Evolutionary conservation across 805 yeast genomes (phyloP), one percentile per base, ranked within the genome.

Genomic region (Scheffersomyces ergatensis): DNA sequence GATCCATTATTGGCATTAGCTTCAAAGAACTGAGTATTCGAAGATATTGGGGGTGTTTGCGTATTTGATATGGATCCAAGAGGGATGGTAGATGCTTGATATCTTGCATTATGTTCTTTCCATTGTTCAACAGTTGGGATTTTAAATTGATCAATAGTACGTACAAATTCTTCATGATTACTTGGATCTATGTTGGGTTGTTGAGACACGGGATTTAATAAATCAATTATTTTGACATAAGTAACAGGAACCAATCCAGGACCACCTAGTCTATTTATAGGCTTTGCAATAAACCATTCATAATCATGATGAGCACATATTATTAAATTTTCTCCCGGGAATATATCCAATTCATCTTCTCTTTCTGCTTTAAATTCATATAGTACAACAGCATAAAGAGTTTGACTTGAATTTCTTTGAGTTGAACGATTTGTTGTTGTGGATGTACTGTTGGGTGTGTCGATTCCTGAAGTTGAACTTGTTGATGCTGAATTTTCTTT

Each of bases 201-300:
- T n/a, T 42, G 27, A 1, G 47, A 29, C 20, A 44, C 44, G 3
- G 70, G 63, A 37, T 66, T 61, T 18, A 80, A 70, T 43, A 89
- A 75, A 60, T 93, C 96, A 31, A 92, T 80, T 27, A 92, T 76
- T 55, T 89, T 87, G 18, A 93, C 93, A 55, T 86, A 93, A 15
- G 87, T 78, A 4, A 88, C 90, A 0, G 99, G 99, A 6, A 93
- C 95, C 34, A 93, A 72, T 1, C 99, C 99, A 0, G 98, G 98
- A 0, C 97, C 99, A 19, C 99, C 98, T 29, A 93, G 70, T 40
- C 97, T 73, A 44, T 92, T 95, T 33, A 93, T 86, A 12, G 97
- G 97, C 60, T 93, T 93, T 4, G 97, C 98, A 44, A 93, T 93
- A 53, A 89, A 90, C 99, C 99, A 93, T 65, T 95, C 99, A 49